Conservation (phyloP, 495 filamentous ascomycete species). For the Talaromyces proteolyticus region DNA sequence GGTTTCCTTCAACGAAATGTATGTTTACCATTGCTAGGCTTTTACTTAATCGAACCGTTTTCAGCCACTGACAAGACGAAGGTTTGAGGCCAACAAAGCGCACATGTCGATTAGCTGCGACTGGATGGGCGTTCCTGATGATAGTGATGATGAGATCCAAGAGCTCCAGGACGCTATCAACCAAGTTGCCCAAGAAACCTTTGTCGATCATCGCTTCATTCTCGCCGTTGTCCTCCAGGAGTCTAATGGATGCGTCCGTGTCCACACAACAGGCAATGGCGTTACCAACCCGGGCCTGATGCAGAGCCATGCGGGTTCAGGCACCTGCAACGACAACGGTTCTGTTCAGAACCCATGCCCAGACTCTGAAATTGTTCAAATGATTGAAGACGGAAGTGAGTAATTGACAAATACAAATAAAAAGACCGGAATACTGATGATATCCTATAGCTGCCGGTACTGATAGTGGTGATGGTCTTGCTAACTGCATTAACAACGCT, state of each 20-base stretch:
- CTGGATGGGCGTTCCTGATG: slow-evolving; percentile 17
- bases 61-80: background rate
- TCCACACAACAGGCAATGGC: slow-evolving; percentile 35
- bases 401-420: background rate
- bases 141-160: slow-evolving; percentile 32
- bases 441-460: slow-evolving; percentile 27
- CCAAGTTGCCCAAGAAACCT: slow-evolving; percentile 24
- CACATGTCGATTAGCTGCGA: background rate
- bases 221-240: slow-evolving; percentile 54
- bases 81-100: background rate
- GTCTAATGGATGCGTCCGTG: slow-evolving; percentile 50
- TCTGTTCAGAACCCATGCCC: slow-evolving; percentile 38
- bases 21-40: background rate
- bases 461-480: slow-evolving; percentile 33
- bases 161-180: slow-evolving; percentile 33
- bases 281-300: slow-evolving; percentile 48
- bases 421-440: slow-evolving; percentile 11
- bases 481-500: slow-evolving; percentile 22
- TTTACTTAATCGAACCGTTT: background rate
- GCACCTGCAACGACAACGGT: slow-evolving; percentile 34
- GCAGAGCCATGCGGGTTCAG: slow-evolving; percentile 43
- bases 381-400: slow-evolving; percentile 40
- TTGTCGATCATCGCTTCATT: slow-evolving; percentile 50
- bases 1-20: background rate
- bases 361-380: slow-evolving; percentile 28